Conservation (phyloP, 768 basidiomycete species). For the Trametes punicea region DNA sequence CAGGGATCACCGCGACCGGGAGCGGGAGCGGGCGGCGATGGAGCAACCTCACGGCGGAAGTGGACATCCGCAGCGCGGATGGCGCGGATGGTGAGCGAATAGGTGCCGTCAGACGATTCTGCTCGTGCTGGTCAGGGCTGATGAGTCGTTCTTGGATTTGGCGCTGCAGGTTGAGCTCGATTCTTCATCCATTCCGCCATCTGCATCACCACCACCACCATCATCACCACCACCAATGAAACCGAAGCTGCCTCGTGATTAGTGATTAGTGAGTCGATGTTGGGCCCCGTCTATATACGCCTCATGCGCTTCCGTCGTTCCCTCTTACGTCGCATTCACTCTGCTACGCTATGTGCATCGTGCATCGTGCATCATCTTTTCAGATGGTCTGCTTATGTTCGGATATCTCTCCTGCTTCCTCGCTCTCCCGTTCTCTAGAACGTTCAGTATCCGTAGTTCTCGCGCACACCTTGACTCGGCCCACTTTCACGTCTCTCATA, state of each 20-base stretch:
- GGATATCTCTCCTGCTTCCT: too few relatives aligned
- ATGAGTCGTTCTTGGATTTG: not conserved
- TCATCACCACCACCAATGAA: not conserved
- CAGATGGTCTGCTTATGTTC: too few relatives aligned
- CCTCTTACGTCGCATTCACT: too few relatives aligned
- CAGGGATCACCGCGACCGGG: not conserved
- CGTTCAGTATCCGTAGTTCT: not conserved
- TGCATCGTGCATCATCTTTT: too few relatives aligned
- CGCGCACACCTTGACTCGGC: not conserved
- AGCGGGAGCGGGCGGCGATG: not conserved
- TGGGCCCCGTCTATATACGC: not conserved
- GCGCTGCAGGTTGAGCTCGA: conserved; percentile 3
- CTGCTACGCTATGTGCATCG: too few relatives aligned
- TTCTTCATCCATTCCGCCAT: conserved; percentile 12
- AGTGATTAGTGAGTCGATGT: not conserved
- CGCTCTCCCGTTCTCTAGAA: not conserved
- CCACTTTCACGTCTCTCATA: not conserved
- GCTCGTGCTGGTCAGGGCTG: not conserved
- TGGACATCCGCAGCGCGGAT: conserved; percentile 11
- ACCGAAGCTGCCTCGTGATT: not conserved
- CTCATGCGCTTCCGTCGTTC: too few relatives aligned
- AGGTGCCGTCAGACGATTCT: conserved; percentile 14
- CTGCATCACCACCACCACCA: not conserved
- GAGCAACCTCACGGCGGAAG: not conserved
- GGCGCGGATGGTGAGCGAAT: conserved; percentile 22